Base-by-base conservation (phyloP, 148 eudicot genomes). In the Pharnaceum exiguum region DNA sequence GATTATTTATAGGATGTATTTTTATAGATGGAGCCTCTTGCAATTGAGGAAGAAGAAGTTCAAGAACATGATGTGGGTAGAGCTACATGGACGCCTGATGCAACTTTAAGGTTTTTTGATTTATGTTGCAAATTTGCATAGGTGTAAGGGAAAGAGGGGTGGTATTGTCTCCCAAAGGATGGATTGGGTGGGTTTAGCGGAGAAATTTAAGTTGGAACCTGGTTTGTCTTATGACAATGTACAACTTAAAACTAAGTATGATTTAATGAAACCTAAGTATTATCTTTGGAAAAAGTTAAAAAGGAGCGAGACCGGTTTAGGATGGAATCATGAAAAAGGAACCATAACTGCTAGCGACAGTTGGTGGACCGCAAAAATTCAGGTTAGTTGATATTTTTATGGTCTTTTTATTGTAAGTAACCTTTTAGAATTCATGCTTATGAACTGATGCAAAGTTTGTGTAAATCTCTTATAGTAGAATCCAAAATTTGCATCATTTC, bases 281-380 rank as follows among this genome's bases (percentile, higher is more conserved):
- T 33, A 2, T 17, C 43, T 55, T 32, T 55, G 59, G 43, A 36
- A 36, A 55, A 10, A 37, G 5, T 36, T 55, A n/a, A 55, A 55
- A 36, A 28, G 29, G 11, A 36, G 33, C 7, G 61, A 57, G 27
- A 28, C 36, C 0, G 49, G 36, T 3, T 27, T 57, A 24, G 36
- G 13, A 13, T 57, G 48, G 48, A 48, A 57, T 40, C 48, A 57
- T 57, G 49, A 57, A 7, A 57, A 57, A 28, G 61, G 61, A 42
- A 57, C 61, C 6, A 17, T 57, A 15, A 26, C 15, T 2, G 48
- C 61, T 42, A 18, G 23, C 23, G 49, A 57, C 0, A 24, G 42
- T 5, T 57, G 48, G 61, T 39, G 61, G 48, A 57, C 24, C 15
- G 17, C 25, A 38, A 57, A 42, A 36, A 57, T 39, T 1, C 19